Base-by-base conservation (phyloP, 2,329 filamentous ascomycete species). In the Talaromyces albobiverticillius region DNA sequence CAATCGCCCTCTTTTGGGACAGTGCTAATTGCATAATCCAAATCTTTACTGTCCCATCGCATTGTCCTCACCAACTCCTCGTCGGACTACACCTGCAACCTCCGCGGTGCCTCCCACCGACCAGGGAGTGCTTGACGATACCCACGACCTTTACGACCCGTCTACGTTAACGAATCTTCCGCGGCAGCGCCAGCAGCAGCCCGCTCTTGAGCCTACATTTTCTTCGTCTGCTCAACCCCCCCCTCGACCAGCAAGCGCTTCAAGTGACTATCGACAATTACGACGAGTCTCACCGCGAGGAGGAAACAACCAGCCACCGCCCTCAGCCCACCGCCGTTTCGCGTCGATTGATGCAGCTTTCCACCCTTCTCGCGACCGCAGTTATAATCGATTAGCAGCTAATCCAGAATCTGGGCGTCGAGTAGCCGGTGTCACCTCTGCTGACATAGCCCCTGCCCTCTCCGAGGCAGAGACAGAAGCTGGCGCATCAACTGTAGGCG, bases 121-220 rank as follows among this genome's bases (percentile, higher is more conserved):
- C 61, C 64, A 60, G 59, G 61, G 64, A 68, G 64, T 66, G 51
- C 69, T 73, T 81, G 69, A 82, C 78, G 78, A 82, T 70, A 68
- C 71, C 69, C 67, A 81, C 79, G 78, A 81, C 61, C 60, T 74
- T 76, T 66, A 82, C 79, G 76, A 80, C 68, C 72, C 67, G 55
- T 60, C 64, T 65, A 70, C 73, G 62, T 65, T 74, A 69, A 73
- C 73, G 70, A 70, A 71, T 62, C 64, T 66, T 64, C 60, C 64
- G 60, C 68, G 58, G 67, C 76, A 76, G 68, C 76, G 71, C 71
- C 75, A 78, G 72, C 77, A 74, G 65, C 75, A 75, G 62, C 58
- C 67, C 63, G 63, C 64, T 62, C 61, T 59, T 53, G 59, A 63
- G 59, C 62, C 69, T 62, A 78, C 76, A 62, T 74, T 76, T 61